phyloP scores from a whole-genome alignment of 164 flowering plant species.

The Sedum album region DNA sequence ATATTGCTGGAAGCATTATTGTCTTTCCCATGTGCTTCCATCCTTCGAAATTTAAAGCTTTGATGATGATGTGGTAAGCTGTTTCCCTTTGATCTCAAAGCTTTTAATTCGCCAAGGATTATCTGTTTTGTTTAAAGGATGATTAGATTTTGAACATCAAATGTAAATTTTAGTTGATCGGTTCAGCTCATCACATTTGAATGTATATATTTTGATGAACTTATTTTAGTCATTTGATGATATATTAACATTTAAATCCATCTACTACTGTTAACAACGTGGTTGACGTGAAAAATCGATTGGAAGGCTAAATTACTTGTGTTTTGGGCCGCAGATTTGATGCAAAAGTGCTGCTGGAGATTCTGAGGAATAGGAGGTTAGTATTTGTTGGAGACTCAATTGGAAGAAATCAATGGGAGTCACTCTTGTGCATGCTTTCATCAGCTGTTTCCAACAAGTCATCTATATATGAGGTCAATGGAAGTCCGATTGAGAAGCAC shows the following conservation, averaged over 20 bases:
- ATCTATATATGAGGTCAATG: conserved; percentile 83
- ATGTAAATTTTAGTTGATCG: too few relatives aligned
- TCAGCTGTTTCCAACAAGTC: conserved; percentile 48
- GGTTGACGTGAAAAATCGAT: not conserved
- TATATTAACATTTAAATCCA: too few relatives aligned
- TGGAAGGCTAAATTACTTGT: not conserved
- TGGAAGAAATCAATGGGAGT: conserved; percentile 66
- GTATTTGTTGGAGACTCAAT: conserved; percentile 96
- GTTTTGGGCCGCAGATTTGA: conserved; percentile 47
- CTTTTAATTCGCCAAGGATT: too few relatives aligned
- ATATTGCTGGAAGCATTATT: not conserved
- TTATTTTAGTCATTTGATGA: too few relatives aligned
- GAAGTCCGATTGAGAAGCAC: conserved; percentile 93
- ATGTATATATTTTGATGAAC: too few relatives aligned
- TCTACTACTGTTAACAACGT: too few relatives aligned
- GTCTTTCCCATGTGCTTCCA: not conserved
- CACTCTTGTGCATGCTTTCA: conserved; percentile 91
- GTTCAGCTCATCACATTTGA: too few relatives aligned
- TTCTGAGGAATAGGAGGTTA: conserved; percentile 54
- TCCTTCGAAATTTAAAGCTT: not conserved
- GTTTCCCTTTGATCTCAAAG: not conserved
- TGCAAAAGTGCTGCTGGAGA: conserved; percentile 72
- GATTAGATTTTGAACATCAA: too few relatives aligned
- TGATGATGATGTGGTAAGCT: not conserved
- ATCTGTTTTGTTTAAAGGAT: too few relatives aligned